Conservation (phyloP, 192 early-diverging fungal species). For the Chytriomyces sp. region DNA sequence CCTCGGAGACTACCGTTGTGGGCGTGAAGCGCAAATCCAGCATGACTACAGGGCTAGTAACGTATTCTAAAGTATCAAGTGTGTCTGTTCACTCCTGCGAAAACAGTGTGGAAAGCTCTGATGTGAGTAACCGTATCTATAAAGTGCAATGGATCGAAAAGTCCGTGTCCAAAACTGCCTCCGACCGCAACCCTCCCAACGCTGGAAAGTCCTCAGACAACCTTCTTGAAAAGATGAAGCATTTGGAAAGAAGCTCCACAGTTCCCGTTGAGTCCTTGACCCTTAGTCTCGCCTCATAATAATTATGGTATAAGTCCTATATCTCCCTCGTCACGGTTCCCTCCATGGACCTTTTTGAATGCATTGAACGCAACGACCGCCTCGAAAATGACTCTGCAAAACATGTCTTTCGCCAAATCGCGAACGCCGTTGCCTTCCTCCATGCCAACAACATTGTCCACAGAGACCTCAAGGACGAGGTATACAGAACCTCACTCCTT, state of each 20-base stretch:
- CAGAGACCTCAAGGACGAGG: slow-evolving; percentile 61
- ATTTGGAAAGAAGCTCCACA: neutral
- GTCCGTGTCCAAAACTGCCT: too few relatives aligned
- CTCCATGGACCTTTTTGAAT: slow-evolving; percentile 58
- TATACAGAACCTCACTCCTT: too few relatives aligned
- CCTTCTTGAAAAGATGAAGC: neutral
- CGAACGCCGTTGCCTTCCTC: slow-evolving; percentile 41
- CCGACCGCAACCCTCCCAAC: neutral
- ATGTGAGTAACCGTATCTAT: too few relatives aligned
- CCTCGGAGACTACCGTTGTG: too few relatives aligned
- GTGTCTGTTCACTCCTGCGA: too few relatives aligned
- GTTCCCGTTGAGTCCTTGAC: neutral
- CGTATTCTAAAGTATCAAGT: too few relatives aligned
- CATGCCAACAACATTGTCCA: slow-evolving; percentile 51
- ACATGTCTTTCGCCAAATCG: slow-evolving; percentile 51
- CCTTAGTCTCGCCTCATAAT: too few relatives aligned
- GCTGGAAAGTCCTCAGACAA: neutral
- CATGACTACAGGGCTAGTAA: too few relatives aligned
- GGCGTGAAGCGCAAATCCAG: too few relatives aligned
- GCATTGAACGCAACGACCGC: slow-evolving; percentile 51
- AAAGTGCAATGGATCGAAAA: too few relatives aligned
- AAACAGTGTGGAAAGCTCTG: too few relatives aligned
- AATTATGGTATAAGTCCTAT: neutral
- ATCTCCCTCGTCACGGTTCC: slow-evolving; percentile 22
- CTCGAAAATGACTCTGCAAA: slow-evolving; percentile 38